A percentile compares a stretch with the other conserved stretches of the same genome.
phyloP scores from a whole-genome alignment of 768 basidiomycete species.

The Mycena floridula region DNA sequence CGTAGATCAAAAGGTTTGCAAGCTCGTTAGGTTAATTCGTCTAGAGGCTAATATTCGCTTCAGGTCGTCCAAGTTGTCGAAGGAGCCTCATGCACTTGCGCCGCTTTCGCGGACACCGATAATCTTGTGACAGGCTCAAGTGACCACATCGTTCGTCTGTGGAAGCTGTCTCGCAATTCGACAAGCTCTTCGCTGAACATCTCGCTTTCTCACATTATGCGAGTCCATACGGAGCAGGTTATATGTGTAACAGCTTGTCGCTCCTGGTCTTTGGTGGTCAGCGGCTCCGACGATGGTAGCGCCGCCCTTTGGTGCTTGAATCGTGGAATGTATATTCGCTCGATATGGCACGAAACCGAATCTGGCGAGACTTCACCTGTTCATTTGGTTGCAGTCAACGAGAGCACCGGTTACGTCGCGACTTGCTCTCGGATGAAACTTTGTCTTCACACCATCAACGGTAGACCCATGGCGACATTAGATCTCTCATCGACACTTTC shows the following conservation, averaged over 20 bases:
- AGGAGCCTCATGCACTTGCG: constrained; percentile 64
- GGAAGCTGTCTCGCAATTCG: constrained; percentile 50
- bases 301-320: constrained; percentile 91
- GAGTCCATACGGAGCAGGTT: constrained; percentile 69
- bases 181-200: constrained; percentile 20
- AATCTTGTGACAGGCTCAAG: constrained; percentile 76
- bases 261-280: constrained; percentile 78
- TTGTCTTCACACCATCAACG: constrained; percentile 85
- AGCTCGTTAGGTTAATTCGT: not conserved
- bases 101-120: constrained; percentile 67
- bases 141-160: constrained; percentile 79
- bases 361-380: constrained; percentile 31
- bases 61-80: constrained; percentile 78
- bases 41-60: not conserved
- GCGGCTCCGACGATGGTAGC: constrained; percentile 81
- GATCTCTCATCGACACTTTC: constrained; percentile 52
- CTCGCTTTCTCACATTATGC: constrained; percentile 66
- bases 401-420: constrained; percentile 85
- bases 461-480: constrained; percentile 63
- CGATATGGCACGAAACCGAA: constrained; percentile 60
- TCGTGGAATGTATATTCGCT: constrained; percentile 69
- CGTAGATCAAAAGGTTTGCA: constrained; percentile 53
- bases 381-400: constrained; percentile 71
- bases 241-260: constrained; percentile 66
- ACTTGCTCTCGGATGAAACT: constrained; percentile 70